phyloP scores from a whole-genome alignment of 441 rosid species.

The Euphorbia neoarborescens region DNA sequence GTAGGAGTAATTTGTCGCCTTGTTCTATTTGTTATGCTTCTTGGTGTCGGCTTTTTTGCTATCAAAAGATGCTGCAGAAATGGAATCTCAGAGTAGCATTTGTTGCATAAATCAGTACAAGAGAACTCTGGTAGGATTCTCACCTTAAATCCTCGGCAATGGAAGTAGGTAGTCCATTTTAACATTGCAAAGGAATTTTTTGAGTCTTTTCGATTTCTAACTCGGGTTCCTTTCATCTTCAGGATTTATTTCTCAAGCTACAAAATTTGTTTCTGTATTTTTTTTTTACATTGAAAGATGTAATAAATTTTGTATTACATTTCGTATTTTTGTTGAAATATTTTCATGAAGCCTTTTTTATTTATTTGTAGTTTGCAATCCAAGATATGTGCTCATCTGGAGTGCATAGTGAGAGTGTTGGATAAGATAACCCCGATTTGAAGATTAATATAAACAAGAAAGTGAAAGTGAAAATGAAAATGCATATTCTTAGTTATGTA shows the following conservation, averaged over 20 bases:
- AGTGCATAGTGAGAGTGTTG: neutral
- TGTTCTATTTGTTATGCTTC: conserved; percentile 28
- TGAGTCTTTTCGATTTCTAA: neutral
- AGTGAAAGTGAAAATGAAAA: neutral
- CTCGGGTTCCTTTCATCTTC: conserved; percentile 12
- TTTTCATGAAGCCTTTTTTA: too few relatives aligned
- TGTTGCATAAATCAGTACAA: conserved; percentile 40
- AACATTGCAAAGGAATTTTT: neutral
- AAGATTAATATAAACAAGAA: neutral
- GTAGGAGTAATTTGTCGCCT: conserved; percentile 38
- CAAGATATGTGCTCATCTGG: neutral
- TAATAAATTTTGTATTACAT: too few relatives aligned
- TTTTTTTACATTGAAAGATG: too few relatives aligned
- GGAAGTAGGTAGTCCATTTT: conserved; percentile 42
- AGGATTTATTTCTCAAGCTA: conserved; percentile 36
- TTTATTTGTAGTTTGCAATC: neutral
- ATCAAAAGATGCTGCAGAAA: conserved; percentile 34
- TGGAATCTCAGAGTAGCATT: conserved; percentile 44
- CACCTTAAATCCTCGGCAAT: conserved; percentile 45
- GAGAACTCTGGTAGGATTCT: conserved; percentile 37
- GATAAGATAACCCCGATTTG: neutral
- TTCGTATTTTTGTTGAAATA: too few relatives aligned
- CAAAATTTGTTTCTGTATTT: too few relatives aligned
- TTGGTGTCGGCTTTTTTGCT: conserved; percentile 34
- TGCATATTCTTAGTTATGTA: too few relatives aligned